Percentiles rank a stretch among this genome's conserved stretches.
Conservation (phyloP, 1,139 yeast genomes). For the Yamadazyma triangularis region DNA sequence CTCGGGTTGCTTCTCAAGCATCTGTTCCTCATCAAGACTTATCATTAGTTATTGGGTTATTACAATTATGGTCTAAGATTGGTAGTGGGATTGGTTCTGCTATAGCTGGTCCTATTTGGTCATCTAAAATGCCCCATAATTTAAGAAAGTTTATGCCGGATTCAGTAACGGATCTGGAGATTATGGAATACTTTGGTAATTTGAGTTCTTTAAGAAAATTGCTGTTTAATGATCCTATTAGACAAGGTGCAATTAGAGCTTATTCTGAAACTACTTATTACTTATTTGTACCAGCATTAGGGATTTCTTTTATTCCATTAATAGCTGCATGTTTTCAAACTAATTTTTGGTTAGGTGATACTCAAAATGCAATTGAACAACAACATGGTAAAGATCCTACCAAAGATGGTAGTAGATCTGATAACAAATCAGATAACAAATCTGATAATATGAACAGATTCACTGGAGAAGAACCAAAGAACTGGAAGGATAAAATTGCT, state of each 20-base stretch:
- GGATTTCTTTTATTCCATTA: conserved; percentile 20
- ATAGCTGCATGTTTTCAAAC: conserved; percentile 24
- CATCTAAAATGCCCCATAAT: conserved; percentile 10
- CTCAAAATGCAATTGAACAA: conserved; percentile 24
- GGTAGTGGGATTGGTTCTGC: conserved; percentile 14
- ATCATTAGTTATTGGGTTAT: conserved; percentile 16
- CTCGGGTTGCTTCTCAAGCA: conserved; percentile 14
- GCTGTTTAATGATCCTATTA: conserved; percentile 14
- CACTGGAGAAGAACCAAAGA: conserved; percentile 8
- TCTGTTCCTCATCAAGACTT: conserved; percentile 11
- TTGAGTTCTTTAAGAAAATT: conserved; percentile 13
- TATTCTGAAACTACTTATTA: conserved; percentile 18
- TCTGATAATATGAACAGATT: no score
- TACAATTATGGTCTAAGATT: conserved; percentile 10
- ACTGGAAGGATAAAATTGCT: conserved; percentile 3
- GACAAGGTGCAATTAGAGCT: conserved; percentile 18
- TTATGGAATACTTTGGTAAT: conserved; percentile 13
- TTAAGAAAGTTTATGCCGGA: conserved; percentile 13
- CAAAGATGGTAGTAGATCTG: no score
- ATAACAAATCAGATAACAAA: no score
- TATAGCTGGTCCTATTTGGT: conserved; percentile 17
- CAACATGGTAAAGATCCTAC: no score
- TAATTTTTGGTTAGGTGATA: conserved; percentile 26
- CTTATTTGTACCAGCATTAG: conserved; percentile 20
- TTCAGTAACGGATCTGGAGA: conserved; percentile 10